Conservation (phyloP, 2,329 filamentous ascomycete genomes). For the Anisogramma anomala region DNA sequence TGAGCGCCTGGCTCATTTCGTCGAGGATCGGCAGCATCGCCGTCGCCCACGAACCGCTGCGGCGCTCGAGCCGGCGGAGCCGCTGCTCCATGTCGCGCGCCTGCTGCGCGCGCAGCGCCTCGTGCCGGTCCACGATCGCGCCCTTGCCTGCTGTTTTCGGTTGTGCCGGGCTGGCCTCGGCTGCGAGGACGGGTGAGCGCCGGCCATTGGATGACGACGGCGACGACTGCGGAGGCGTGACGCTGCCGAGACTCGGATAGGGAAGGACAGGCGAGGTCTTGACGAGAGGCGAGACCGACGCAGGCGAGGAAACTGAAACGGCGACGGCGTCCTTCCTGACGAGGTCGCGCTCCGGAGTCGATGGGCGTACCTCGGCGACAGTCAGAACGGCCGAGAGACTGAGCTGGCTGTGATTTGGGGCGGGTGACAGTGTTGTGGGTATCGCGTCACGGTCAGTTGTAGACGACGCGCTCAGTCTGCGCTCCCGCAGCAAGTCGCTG, state of each 20-base stretch:
- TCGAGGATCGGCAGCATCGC: constrained; percentile 35
- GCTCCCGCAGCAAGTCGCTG: constrained; percentile 10
- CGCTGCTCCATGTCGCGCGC: constrained; percentile 34
- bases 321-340: constrained; percentile 2
- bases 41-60: constrained; percentile 34
- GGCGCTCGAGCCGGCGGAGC: constrained; percentile 33
- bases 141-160: not conserved
- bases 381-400: constrained; percentile 9
- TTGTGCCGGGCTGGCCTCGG: no score
- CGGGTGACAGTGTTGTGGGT: not conserved
- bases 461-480: constrained; percentile 9
- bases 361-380: constrained; percentile 10
- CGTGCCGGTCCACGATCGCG: constrained; percentile 10
- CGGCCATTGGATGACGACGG: not conserved
- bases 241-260: constrained; percentile 1
- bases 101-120: constrained; percentile 11
- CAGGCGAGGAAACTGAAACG: constrained; percentile 3
- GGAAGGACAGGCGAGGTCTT: constrained; percentile 5
- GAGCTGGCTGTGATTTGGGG: not conserved
- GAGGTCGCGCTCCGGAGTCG: not conserved
- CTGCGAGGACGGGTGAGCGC: no score
- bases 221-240: constrained; percentile 10
- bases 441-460: constrained; percentile 1
- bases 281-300: constrained; percentile 3
- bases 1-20: constrained; percentile 29